phyloP scores from a whole-genome alignment of 2,329 filamentous ascomycete species.

The Aspergillus versicolor region DNA sequence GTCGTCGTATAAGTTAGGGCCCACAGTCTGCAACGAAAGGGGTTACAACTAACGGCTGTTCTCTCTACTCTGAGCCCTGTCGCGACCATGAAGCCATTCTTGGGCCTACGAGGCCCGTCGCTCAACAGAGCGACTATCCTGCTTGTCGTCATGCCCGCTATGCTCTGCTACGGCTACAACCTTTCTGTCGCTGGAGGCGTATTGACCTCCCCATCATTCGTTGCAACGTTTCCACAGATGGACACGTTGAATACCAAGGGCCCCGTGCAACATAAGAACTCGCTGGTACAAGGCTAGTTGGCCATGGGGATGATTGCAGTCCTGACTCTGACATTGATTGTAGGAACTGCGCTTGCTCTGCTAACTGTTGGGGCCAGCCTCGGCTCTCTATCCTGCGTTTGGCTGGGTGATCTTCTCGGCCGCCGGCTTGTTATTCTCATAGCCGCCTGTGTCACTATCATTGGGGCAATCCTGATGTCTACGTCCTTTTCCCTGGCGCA shows the following conservation, averaged over 20 bases:
- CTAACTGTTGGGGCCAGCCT: not conserved
- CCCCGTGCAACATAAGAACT: not conserved
- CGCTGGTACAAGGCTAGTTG: not conserved
- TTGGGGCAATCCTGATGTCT: not conserved
- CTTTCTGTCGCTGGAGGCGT: not conserved
- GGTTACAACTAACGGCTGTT: too few relatives aligned
- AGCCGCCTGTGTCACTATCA: not conserved
- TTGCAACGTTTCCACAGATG: not conserved
- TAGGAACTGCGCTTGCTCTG: not conserved
- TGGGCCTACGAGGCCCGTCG: not conserved
- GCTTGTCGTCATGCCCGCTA: not conserved
- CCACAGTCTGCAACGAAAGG: too few relatives aligned
- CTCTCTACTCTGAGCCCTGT: too few relatives aligned
- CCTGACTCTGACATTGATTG: not conserved
- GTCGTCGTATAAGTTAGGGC: too few relatives aligned
- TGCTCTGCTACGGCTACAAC: not conserved
- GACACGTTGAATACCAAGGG: not conserved
- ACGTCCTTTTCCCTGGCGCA: not conserved
- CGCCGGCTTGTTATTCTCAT: not conserved
- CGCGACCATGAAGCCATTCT: not conserved
- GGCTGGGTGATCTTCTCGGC: not conserved
- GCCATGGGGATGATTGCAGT: not conserved
- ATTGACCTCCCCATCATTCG: not conserved
- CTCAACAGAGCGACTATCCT: not conserved
- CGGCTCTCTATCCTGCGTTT: not conserved